phyloP scores from a whole-genome alignment of 495 filamentous ascomycete genomes.

The Cenococcum geophilum region DNA sequence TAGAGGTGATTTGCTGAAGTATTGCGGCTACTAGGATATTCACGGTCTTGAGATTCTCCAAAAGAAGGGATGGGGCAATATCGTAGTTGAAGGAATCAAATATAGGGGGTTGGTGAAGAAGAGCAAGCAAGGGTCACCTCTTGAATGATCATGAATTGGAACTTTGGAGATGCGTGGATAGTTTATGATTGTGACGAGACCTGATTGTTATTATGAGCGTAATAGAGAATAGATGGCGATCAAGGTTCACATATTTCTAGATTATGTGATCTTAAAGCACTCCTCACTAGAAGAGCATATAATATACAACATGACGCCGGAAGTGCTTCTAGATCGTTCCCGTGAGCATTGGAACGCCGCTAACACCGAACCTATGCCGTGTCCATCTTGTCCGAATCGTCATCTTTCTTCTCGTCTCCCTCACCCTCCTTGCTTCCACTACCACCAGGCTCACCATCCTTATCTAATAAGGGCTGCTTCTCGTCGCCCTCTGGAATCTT shows the following conservation, averaged over 20 bases:
- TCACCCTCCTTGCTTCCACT: conserved; percentile 39
- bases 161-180: too few species aligned
- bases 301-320: conserved; percentile 18
- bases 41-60: background rate
- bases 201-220: too few species aligned
- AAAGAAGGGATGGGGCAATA: background rate
- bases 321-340: conserved; percentile 14
- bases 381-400: conserved; percentile 83
- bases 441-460: conserved; percentile 62
- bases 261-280: background rate
- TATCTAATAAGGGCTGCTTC: conserved; percentile 58
- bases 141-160: background rate
- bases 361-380: conserved; percentile 49
- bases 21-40: background rate
- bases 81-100: conserved; percentile 3
- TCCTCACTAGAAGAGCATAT: background rate
- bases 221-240: too few species aligned
- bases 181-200: too few species aligned
- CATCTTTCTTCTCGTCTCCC: conserved; percentile 53
- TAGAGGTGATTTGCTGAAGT: conserved; percentile 1
- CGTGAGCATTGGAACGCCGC: background rate
- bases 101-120: background rate
- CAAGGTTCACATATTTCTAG: background rate
- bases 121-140: background rate
- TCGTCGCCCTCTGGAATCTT: conserved; percentile 76